Conservation (phyloP, 2,329 filamentous ascomycete genomes). For the Neofusicoccum cordaticola region DNA sequence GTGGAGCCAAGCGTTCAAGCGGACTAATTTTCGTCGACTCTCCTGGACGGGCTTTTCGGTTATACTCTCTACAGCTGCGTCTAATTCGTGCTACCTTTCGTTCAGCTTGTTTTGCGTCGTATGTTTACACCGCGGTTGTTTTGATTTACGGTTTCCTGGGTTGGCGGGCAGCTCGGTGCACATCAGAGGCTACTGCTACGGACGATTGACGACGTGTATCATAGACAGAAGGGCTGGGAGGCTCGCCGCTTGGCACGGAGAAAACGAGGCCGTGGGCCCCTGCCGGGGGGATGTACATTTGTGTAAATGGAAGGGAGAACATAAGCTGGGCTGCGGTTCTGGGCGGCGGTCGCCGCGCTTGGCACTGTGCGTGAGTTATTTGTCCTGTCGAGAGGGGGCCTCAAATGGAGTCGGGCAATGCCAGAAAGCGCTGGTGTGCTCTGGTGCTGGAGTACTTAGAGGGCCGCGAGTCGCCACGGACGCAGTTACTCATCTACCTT, state of each 20-base stretch:
- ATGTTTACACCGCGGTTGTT: neutral
- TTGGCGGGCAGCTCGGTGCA: neutral
- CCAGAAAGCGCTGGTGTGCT: neutral
- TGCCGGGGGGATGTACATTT: neutral
- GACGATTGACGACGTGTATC: constrained; percentile 9
- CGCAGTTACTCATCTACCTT: neutral
- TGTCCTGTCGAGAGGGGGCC: too few species aligned
- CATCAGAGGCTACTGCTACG: neutral
- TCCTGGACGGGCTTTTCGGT: neutral
- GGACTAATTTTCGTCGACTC: neutral
- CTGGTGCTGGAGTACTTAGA: neutral
- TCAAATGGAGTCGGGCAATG: neutral
- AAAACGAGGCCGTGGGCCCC: neutral
- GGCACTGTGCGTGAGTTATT: neutral
- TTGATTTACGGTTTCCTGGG: neutral
- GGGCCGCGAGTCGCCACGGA: neutral
- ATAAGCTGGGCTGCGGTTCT: neutral
- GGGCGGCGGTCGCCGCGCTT: constrained; percentile 2
- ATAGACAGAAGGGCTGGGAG: neutral
- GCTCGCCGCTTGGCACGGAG: neutral
- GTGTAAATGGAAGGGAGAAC: neutral
- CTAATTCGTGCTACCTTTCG: neutral
- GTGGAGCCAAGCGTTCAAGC: neutral
- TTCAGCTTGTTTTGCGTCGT: neutral
- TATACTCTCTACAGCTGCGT: neutral